Evolutionary conservation across 495 filamentous ascomycete genomes (phyloP), one percentile per base, ranked within the genome.

Genomic region (Alectoria sarmentosa): DNA sequence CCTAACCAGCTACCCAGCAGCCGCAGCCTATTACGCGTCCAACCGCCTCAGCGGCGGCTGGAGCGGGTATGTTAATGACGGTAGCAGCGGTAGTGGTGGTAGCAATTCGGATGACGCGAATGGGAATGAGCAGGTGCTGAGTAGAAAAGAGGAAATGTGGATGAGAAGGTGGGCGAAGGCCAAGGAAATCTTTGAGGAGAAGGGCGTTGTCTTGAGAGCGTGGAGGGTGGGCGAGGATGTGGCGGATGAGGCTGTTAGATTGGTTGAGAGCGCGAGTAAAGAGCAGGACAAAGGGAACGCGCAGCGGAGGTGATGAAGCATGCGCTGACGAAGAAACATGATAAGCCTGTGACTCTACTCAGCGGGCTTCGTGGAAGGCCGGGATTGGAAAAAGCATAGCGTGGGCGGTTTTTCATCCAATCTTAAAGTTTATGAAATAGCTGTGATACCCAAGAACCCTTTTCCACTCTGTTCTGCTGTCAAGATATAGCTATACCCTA

Each of bases 171-270:
- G 92, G 84, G 84, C 83, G 65, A 77, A 85, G 11, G 94, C 95
- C 2, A 84, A 88, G 62, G 81, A 87, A 38, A 76, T 87, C 11
- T 80, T 98, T 13, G 84, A 84, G 7, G 72, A 79, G 0, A 77
- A 83, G 59, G 89, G 88, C 3, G 90, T 98, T 0, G 75, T 84
- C 66, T 74, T 99, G 64, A 84, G 88, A 64, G 92, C 83, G 64
- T 98, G 94, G 94, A 82, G 91, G 52, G 84, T 84, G 8, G 94
- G 94, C 1, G 80, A 78, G n/a, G 94, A 98, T 81, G 88, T 90
- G 8, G 76, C 83, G 68, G 79, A 82, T 61, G 78, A 86, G 39
- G 79, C 77, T 66, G 71, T 81, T 14, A 77, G 75, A 73, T 65
- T 88, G 63, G 78, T 84, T 0, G 78, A 84, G 63, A 74, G 76